Conservation (phyloP, 768 basidiomycete species). For the Gloeopeniophorella convolvens region DNA sequence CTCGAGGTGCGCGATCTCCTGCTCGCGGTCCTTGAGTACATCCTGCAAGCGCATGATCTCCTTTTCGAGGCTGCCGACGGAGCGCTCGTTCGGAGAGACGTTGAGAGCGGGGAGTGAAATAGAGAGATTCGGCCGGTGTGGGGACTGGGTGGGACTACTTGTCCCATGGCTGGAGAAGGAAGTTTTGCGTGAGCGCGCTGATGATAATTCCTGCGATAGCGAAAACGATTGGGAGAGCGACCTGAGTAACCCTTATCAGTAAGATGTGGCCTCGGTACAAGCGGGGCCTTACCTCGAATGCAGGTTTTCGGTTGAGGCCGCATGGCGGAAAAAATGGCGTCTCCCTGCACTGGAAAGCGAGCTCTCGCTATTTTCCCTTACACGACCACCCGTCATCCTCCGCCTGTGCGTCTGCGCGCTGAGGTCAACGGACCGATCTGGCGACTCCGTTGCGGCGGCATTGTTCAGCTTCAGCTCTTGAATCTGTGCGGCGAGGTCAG, state of each 20-base stretch:
- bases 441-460: slow-evolving; percentile 37
- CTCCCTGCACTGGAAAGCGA: slow-evolving; percentile 46
- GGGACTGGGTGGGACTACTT: slow-evolving; percentile 57
- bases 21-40: slow-evolving; percentile 83
- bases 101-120: slow-evolving; percentile 44
- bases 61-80: slow-evolving; percentile 79
- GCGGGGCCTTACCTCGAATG: slow-evolving; percentile 63
- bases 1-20: slow-evolving; percentile 81
- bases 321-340: slow-evolving; percentile 82
- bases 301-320: slow-evolving; percentile 81
- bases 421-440: slow-evolving; percentile 41
- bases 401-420: slow-evolving; percentile 44
- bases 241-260: slow-evolving; percentile 35
- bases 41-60: slow-evolving; percentile 96
- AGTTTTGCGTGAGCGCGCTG: slow-evolving; percentile 77
- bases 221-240: slow-evolving; percentile 92
- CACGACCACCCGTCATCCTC: slow-evolving; percentile 44
- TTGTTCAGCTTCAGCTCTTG: slow-evolving; percentile 75
- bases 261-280: slow-evolving; percentile 8
- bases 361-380: slow-evolving; percentile 43
- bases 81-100: slow-evolving; percentile 52
- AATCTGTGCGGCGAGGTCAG: slow-evolving; percentile 87
- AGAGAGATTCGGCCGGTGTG: slow-evolving; percentile 51
- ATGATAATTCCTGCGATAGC: slow-evolving; percentile 95
- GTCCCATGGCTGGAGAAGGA: slow-evolving; percentile 74